Evolutionary conservation across 495 filamentous ascomycete genomes (phyloP), one percentile per base, ranked within the genome.

Genomic region (Talaromyces liani): DNA sequence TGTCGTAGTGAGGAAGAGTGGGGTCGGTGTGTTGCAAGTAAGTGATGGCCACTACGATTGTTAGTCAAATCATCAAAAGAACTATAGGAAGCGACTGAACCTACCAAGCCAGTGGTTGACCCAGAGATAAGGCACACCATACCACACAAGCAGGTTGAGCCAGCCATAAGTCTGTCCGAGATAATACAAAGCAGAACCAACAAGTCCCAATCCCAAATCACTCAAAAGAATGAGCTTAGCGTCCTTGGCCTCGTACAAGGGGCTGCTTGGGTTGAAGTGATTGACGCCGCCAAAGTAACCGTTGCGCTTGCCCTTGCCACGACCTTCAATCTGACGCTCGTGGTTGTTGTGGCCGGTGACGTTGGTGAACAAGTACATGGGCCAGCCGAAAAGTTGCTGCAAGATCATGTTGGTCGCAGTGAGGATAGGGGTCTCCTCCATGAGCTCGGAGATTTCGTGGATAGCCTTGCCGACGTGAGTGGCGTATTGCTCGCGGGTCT

Each of bases 281-380:
- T 96, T 98, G 72, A 97, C 93, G 65, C 91, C 89, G 55, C 76
- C 82, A 65, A 83, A 82, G 71, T 79, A 84, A 58, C 94, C 95
- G 74, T 97, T 98, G 66, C 73, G 70, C 85, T 95, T 97, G 75
- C 93, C 93, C 74, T 88, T 85, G 53, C 95, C 91, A 65, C 91
- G 89, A 58, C 91, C 94, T 79, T 97, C 93, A 60, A 80, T 77
- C 79, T 90, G 91, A 65, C 83, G 85, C 75, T 90, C 85, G 77
- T 98, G 93, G 84, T 87, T 84, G 82, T 97, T 87, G 84, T 97
- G 94, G 56, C 94, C 94, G 64, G 94, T 97, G 34, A 94, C 89
- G 76, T 98, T 97, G 81, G 81, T 85, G 62, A 77, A 18, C 36
- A 84, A 83, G 77, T 98, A 97, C 81, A 90, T 77, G 67, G 85